A percentile compares a stretch with the other conserved stretches of the same genome.
phyloP scores from a whole-genome alignment of 2,329 filamentous ascomycete species.

The Fusarium gaditjirri region DNA sequence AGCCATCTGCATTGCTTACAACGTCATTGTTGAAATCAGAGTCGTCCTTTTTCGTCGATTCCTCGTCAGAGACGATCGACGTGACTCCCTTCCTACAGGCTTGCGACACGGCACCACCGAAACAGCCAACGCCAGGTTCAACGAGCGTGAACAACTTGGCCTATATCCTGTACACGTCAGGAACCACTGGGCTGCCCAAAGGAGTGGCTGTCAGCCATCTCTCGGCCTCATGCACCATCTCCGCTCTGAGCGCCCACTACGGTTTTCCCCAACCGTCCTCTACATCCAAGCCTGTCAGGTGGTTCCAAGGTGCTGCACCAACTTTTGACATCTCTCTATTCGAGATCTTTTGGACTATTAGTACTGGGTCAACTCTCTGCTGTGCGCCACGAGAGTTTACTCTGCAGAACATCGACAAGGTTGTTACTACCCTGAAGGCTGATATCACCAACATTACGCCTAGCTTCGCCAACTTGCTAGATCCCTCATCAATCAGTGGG shows the following conservation, averaged over 20 bases:
- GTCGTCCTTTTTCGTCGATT: accelerated
- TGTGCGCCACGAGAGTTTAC: conserved; percentile 10
- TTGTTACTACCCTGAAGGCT: background rate
- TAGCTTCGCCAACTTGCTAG: conserved; percentile 13
- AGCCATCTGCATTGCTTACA: background rate
- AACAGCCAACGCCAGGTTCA: accelerated
- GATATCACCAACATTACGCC: conserved; percentile 28
- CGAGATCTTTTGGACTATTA: conserved; percentile 21
- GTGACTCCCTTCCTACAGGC: background rate
- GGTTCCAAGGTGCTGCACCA: conserved; percentile 23
- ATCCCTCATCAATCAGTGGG: background rate
- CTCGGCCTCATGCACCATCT: conserved; percentile 11
- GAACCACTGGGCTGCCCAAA: conserved; percentile 19
- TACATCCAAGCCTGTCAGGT: background rate
- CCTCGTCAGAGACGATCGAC: background rate
- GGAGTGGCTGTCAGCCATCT: conserved; percentile 20
- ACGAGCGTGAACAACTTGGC: background rate
- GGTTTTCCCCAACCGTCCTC: background rate
- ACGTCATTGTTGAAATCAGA: accelerated
- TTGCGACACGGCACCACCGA: background rate
- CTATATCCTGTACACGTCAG: conserved; percentile 20
- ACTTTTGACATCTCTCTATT: conserved; percentile 27
- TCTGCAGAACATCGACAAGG: conserved; percentile 17
- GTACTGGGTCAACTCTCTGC: conserved; percentile 20
- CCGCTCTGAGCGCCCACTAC: conserved; percentile 5